Base-by-base conservation (phyloP, 139 green algal species). In the Gonium pectorale region DNA sequence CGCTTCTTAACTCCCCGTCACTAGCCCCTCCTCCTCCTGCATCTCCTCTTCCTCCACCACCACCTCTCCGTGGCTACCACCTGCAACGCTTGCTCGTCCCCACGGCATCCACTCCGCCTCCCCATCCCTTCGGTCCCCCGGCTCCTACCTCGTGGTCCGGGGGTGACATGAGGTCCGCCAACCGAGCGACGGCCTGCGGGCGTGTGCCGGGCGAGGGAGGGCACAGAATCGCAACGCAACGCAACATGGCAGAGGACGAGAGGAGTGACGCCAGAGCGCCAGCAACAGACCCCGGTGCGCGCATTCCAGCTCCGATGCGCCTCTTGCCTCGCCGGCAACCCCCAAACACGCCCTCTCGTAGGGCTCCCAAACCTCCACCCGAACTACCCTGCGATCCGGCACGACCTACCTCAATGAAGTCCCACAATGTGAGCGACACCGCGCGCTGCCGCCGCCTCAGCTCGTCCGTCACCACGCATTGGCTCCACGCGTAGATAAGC, bases 331-430 rank as follows among this genome's bases (percentile, higher is more conserved):
- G n/a, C n/a, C n/a, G n/a, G n/a, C n/a, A n/a, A n/a, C n/a, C n/a
- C n/a, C n/a, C n/a, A n/a, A n/a, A n/a, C n/a, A n/a, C n/a, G n/a
- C n/a, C n/a, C n/a, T n/a, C n/a, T n/a, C n/a, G n/a, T n/a, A n/a
- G n/a, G n/a, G n/a, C n/a, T n/a, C n/a, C n/a, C n/a, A n/a, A n/a
- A n/a, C n/a, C n/a, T n/a, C n/a, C n/a, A n/a, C n/a, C n/a, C n/a
- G n/a, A n/a, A n/a, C n/a, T n/a, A n/a, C n/a, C n/a, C n/a, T n/a
- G n/a, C n/a, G n/a, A n/a, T n/a, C n/a, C n/a, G n/a, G n/a, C n/a
- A n/a, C n/a, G n/a, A n/a, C n/a, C n/a, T n/a, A 88, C 83, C 87
- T 93, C 90, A 2, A 93, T 67, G 54, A 94, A 91, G 86, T 94
- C 90, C 27, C 85, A 89, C 33, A 90, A 79, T 8, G 71, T 87